Conservation (phyloP, 108 stramenopile genomes). For the Nitzschia inconspicua region DNA sequence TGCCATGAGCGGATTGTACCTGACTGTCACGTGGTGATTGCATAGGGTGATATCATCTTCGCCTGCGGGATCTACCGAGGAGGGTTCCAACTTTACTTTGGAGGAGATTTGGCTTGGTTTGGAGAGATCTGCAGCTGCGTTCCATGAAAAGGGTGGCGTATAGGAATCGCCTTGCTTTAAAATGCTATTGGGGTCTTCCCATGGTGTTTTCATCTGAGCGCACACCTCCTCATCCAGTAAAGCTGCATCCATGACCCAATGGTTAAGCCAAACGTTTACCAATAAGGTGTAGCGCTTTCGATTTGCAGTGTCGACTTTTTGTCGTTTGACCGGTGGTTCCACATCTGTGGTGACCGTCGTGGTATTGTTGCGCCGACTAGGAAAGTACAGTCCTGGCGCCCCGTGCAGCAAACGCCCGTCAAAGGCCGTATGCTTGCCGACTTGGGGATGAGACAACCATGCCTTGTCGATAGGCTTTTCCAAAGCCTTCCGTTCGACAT, state of each 20-base stretch:
- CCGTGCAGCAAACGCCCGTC: slow-evolving; percentile 89
- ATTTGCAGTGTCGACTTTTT: slow-evolving; percentile 7
- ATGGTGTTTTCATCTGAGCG: slow-evolving; percentile 45
- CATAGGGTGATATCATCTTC: slow-evolving; percentile 72
- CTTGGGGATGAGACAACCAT: slow-evolving; percentile 72
- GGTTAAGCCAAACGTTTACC: slow-evolving; percentile 92
- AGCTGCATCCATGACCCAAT: slow-evolving; percentile 79
- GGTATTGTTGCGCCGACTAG: slow-evolving; percentile 26
- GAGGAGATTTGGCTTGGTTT: slow-evolving; percentile 12
- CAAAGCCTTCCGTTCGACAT: slow-evolving; percentile 53
- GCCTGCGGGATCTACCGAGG: slow-evolving; percentile 51
- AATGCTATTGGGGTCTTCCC: slow-evolving; percentile 9
- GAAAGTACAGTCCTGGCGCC: slow-evolving; percentile 82
- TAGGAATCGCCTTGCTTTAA: slow-evolving; percentile 19
- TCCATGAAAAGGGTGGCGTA: slow-evolving; percentile 47
- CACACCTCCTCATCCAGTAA: slow-evolving; percentile 69
- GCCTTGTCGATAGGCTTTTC: slow-evolving; percentile 58
- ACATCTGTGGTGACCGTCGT: background rate
- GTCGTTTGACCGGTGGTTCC: slow-evolving; percentile 17
- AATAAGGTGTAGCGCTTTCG: slow-evolving; percentile 75
- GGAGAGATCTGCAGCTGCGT: slow-evolving; percentile 23
- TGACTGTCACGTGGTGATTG: slow-evolving; percentile 53
- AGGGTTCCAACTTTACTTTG: slow-evolving; percentile 15
- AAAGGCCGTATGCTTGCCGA: slow-evolving; percentile 88
- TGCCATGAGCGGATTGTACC: slow-evolving; percentile 60